These are phyloP conservation scores for Xylaria sp. DNA, from an alignment of 2,329 filamentous ascomycete genomes.

Conservation along the genomic window DNA sequence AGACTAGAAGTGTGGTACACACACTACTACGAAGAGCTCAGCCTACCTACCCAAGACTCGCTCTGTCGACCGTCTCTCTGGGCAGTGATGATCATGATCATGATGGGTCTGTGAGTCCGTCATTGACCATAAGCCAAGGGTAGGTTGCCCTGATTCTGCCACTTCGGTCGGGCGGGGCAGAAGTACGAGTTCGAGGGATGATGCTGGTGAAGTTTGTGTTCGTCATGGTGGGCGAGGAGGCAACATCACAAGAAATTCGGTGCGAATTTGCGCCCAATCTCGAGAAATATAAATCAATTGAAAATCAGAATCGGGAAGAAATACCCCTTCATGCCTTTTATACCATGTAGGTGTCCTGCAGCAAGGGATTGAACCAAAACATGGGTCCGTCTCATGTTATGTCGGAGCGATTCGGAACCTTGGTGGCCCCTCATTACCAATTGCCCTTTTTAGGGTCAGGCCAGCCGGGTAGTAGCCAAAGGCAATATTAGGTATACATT, in stretches of 20 bases:
- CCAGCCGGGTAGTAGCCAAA: not conserved
- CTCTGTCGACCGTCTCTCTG: not conserved
- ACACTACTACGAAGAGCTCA: not conserved
- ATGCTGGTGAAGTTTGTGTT: not conserved
- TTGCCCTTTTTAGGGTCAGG: not conserved
- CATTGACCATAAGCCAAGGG: not conserved
- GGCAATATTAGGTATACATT: not conserved
- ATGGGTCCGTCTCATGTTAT: conserved; percentile 16
- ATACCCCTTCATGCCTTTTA: conserved; percentile 9
- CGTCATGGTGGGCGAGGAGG: not conserved
- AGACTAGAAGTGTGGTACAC: not conserved
- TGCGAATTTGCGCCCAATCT: not conserved
- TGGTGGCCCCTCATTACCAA: not conserved
- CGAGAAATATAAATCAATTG: not conserved
- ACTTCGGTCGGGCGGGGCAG: conserved; percentile 2
- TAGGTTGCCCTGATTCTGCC: not conserved
- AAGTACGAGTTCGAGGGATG: not conserved
- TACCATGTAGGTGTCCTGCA: not conserved
- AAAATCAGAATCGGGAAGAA: not conserved
- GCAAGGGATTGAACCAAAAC: conserved; percentile 9
- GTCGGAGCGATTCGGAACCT: conserved; percentile 15
- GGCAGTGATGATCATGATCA: not conserved
- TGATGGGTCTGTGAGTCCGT: not conserved
- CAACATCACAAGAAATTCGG: not conserved
- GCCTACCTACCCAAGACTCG: not conserved